Evolutionary conservation across 192 early-diverging fungal species (phyloP).

Genomic region (Linnemannia zychae): DNA sequence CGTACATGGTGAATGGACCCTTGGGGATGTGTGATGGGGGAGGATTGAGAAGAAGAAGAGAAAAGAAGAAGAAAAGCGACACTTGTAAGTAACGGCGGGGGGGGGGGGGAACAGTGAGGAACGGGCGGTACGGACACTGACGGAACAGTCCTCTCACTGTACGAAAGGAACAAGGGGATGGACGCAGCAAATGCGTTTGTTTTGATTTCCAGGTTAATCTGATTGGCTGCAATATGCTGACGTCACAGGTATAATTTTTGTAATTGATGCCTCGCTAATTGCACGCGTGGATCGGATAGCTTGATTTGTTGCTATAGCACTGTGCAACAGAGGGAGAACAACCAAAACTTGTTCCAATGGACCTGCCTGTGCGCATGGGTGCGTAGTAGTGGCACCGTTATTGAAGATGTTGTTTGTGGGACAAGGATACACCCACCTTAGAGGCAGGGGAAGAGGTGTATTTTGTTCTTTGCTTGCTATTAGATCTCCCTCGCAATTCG

Average conservation of each 20-base stretch:
- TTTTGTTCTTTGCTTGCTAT: neutral
- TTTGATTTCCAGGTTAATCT: neutral
- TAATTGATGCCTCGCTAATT: neutral
- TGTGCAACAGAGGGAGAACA: neutral
- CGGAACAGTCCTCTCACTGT: neutral
- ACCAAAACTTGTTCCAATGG: neutral
- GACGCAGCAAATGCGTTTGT: constrained; percentile 21
- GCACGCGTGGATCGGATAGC: neutral
- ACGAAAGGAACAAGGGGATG: neutral
- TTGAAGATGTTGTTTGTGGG: neutral
- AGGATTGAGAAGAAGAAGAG: constrained; percentile 25
- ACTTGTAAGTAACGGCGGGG: constrained; percentile 2
- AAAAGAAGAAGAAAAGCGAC: neutral
- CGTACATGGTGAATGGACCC: constrained; percentile 34
- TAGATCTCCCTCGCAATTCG: no score
- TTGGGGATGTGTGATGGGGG: constrained; percentile 14
- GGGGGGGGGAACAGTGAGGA: neutral
- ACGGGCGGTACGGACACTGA: neutral
- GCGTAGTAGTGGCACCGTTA: neutral
- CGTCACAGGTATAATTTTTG: neutral
- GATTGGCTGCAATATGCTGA: constrained; percentile 2
- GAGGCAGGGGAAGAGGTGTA: neutral
- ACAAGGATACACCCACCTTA: neutral
- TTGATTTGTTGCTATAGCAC: neutral
- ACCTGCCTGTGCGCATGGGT: neutral